phyloP scores from a whole-genome alignment of 768 basidiomycete genomes.

The Pholiota molesta region DNA sequence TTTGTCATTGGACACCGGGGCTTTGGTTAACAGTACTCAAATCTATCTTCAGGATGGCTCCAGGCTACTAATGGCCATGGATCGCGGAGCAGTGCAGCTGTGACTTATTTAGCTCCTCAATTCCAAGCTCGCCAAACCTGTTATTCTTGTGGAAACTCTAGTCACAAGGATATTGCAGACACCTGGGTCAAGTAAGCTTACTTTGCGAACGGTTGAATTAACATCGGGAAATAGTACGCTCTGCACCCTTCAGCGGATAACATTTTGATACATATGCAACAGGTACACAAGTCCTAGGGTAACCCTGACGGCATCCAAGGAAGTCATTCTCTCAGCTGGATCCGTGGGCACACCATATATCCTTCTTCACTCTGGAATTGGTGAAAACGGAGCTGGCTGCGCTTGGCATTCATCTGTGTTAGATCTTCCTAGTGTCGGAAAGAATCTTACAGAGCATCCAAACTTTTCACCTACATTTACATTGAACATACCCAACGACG shows the following conservation, averaged over 20 bases:
- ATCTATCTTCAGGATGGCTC: constrained; percentile 15
- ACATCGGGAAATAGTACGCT: constrained; percentile 5
- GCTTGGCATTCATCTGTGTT: constrained; percentile 29
- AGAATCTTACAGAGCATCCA: constrained; percentile 37
- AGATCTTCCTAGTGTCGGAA: constrained; percentile 38
- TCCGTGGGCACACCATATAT: constrained; percentile 36
- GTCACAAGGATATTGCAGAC: constrained; percentile 18
- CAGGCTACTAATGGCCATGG: constrained; percentile 18
- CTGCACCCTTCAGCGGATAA: neutral
- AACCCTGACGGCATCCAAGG: constrained; percentile 41
- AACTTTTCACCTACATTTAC: constrained; percentile 20
- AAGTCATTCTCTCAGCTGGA: constrained; percentile 41
- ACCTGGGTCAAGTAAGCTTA: neutral
- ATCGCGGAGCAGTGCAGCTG: constrained; percentile 19
- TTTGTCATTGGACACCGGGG: neutral
- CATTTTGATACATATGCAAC: neutral
- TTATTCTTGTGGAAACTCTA: constrained; percentile 18
- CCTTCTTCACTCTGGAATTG: constrained; percentile 35
- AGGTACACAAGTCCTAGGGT: constrained; percentile 24
- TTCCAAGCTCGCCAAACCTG: constrained; percentile 20
- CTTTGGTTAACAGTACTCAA: neutral
- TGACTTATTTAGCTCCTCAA: constrained; percentile 17
- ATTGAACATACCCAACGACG: constrained; percentile 28
- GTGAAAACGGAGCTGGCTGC: constrained; percentile 25
- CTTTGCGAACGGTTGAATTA: constrained; percentile 16